A percentile compares a stretch with the other conserved stretches of the same genome.
Conservation (phyloP, 2,329 filamentous ascomycete genomes). For the Leptographium wingfieldii region DNA sequence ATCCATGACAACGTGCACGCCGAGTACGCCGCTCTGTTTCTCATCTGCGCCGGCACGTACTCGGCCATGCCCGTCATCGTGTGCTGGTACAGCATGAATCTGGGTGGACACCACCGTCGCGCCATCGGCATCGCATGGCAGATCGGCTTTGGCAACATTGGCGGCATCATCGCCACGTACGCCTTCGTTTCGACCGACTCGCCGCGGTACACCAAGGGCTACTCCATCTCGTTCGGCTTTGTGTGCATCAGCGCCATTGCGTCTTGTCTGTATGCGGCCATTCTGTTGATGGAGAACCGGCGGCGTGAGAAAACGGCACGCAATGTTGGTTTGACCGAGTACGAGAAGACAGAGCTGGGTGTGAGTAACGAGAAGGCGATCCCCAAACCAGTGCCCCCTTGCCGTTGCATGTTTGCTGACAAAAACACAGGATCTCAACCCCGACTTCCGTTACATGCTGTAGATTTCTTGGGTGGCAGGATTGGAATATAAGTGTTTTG, state of each 20-base stretch:
- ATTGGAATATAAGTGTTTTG: not conserved
- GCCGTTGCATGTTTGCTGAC: constrained; percentile 2
- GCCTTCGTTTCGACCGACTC: constrained; percentile 54
- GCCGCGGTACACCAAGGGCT: constrained; percentile 58
- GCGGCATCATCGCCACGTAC: constrained; percentile 67
- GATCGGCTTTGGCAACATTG: constrained; percentile 66
- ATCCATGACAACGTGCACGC: constrained; percentile 55
- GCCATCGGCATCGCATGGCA: constrained; percentile 65
- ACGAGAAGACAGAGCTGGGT: constrained; percentile 27
- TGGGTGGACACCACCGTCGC: constrained; percentile 58
- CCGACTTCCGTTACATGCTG: constrained; percentile 24
- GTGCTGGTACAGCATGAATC: constrained; percentile 74
- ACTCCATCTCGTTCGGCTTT: constrained; percentile 66
- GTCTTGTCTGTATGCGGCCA: constrained; percentile 46
- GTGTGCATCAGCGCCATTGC: constrained; percentile 51
- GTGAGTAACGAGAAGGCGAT: constrained; percentile 16
- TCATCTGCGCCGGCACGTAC: constrained; percentile 70
- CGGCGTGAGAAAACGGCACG: constrained; percentile 32
- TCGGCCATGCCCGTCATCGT: constrained; percentile 81
- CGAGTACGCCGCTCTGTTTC: constrained; percentile 70
- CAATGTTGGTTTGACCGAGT: constrained; percentile 18
- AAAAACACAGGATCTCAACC: constrained; percentile 19
- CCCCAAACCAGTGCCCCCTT: not conserved
- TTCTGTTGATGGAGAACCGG: constrained; percentile 48
- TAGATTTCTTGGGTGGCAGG: constrained; percentile 8